Conservation (phyloP, 2,329 filamentous ascomycete species). For the Reticulascus tulasneorum region DNA sequence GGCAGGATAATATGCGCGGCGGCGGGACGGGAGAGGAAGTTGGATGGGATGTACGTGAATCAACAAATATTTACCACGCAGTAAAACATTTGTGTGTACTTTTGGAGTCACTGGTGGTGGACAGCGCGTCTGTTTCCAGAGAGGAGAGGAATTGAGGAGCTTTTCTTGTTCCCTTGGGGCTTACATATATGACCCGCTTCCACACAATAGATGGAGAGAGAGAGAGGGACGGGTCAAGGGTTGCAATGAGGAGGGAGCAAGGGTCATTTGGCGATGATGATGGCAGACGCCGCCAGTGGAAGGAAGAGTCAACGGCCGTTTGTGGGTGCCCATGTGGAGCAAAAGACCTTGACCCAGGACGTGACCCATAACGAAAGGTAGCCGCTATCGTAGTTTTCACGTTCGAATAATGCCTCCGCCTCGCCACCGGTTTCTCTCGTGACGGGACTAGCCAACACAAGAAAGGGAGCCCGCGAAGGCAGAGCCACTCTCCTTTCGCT, state of each 20-base stretch:
- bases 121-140: constrained; percentile 10
- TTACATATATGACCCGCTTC: constrained; percentile 12
- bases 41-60: constrained; percentile 8
- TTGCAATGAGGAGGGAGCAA: constrained; percentile 12
- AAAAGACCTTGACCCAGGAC: too few species aligned
- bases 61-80: not conserved
- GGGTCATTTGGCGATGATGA: constrained; percentile 8
- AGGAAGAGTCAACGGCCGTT: constrained; percentile 11
- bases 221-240: constrained; percentile 11
- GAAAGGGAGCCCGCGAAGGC: too few species aligned
- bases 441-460: too few species aligned
- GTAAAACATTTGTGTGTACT: constrained; percentile 3
- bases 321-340: constrained; percentile 9
- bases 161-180: constrained; percentile 11
- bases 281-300: constrained; percentile 9
- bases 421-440: too few species aligned
- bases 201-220: constrained; percentile 11
- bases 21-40: constrained; percentile 23
- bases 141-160: constrained; percentile 9
- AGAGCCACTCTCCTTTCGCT: too few species aligned
- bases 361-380: too few species aligned
- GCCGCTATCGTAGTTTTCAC: too few species aligned
- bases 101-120: not conserved
- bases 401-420: too few species aligned
- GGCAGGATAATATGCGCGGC: constrained; percentile 35